phyloP scores from a whole-genome alignment of 306 rosid species.

The Cucurbita ficifolia region DNA sequence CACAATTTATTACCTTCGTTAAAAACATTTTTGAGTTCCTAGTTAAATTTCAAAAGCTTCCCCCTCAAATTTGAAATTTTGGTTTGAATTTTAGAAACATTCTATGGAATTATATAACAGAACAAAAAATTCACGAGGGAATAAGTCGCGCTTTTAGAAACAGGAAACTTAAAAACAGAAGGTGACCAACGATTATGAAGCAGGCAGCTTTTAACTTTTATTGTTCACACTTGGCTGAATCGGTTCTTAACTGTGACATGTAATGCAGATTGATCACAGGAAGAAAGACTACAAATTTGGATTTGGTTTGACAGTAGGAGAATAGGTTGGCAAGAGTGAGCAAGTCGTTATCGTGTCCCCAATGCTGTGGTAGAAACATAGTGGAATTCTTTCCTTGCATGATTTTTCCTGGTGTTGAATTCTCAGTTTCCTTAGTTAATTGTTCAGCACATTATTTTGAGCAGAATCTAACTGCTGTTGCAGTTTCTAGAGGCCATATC shows the following conservation, averaged over 20 bases:
- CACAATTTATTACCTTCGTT: neutral
- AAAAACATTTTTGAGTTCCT: neutral
- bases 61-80: neutral
- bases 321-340: conserved; percentile 26
- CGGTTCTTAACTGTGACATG: neutral
- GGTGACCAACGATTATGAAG: too few species aligned
- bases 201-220: neutral
- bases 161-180: neutral
- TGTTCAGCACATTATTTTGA: neutral
- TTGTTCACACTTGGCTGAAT: neutral
- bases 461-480: conserved; percentile 11
- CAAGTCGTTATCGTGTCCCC: neutral
- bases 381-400: conserved; percentile 1
- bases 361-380: neutral
- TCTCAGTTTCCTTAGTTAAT: neutral
- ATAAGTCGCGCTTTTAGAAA: neutral
- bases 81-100: neutral
- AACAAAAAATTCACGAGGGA: neutral
- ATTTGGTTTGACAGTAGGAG: conserved; percentile 94
- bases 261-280: conserved; percentile 72
- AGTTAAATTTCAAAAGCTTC: neutral
- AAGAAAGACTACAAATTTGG: conserved; percentile 98
- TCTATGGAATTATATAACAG: neutral
- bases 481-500: conserved; percentile 4
- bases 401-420: conserved; percentile 2